Conservation (phyloP, 352 stramenopile species). For the Blastocystis sp. region DNA sequence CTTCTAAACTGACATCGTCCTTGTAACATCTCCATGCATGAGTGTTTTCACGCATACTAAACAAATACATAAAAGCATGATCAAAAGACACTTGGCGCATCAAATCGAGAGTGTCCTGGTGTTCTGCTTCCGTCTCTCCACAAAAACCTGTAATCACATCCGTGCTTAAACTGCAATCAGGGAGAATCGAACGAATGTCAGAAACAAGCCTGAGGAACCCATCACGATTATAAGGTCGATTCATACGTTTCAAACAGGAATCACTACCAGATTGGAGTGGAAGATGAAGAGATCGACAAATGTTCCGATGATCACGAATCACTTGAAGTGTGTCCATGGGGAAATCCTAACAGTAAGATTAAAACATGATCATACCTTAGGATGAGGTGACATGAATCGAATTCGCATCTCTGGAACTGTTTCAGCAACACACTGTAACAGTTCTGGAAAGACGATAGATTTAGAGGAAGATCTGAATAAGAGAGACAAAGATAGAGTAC, state of each 20-base stretch:
- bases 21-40: conserved; percentile 63
- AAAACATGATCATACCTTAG: conserved; percentile 64
- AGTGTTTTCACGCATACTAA: conserved; percentile 81
- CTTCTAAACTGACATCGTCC: conserved; percentile 84
- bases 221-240: conserved; percentile 87
- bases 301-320: conserved; percentile 82
- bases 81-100: conserved; percentile 83
- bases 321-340: conserved; percentile 70
- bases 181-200: conserved; percentile 75
- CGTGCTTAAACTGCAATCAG: conserved; percentile 78
- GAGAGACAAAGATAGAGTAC: not conserved
- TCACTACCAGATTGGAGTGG: conserved; percentile 89
- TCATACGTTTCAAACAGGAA: conserved; percentile 82
- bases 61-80: conserved; percentile 97
- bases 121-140: conserved; percentile 91
- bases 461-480: conserved; percentile 66
- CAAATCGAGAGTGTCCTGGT: conserved; percentile 81
- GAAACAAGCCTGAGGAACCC: conserved; percentile 90
- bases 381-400: conserved; percentile 97
- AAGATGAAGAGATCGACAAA: conserved; percentile 95
- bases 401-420: conserved; percentile 88
- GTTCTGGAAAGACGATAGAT: conserved; percentile 89
- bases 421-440: conserved; percentile 83
- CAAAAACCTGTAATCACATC: conserved; percentile 98
- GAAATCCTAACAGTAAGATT: conserved; percentile 82